These are phyloP conservation scores for Exidia glandulosa DNA, from an alignment of 768 basidiomycete genomes.

Conservation along the genomic window DNA sequence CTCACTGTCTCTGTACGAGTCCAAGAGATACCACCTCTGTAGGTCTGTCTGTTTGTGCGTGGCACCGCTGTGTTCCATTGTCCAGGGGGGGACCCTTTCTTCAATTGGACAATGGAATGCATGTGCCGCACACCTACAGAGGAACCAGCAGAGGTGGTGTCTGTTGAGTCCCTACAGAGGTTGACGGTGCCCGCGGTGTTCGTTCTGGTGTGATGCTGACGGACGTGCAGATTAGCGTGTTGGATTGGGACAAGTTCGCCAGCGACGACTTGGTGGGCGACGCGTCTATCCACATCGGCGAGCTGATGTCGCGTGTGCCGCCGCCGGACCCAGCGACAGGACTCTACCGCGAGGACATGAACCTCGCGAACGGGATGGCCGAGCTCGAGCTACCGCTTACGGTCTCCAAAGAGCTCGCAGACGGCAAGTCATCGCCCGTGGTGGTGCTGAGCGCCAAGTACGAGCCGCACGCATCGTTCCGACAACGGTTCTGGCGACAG, in stretches of 20 bases:
- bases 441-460: slow-evolving; percentile 28
- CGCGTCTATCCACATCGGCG: slow-evolving; percentile 23
- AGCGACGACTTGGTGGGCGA: slow-evolving; percentile 33
- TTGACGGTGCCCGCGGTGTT: too few species aligned
- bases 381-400: slow-evolving; percentile 24
- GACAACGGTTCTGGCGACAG: slow-evolving; percentile 28
- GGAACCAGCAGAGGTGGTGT: too few species aligned
- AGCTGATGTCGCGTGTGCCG: slow-evolving; percentile 27
- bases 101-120: too few species aligned
- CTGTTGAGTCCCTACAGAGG: too few species aligned
- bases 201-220: too few species aligned
- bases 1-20: too few species aligned
- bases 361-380: slow-evolving; percentile 28
- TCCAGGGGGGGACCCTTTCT: too few species aligned
- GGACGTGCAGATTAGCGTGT: slow-evolving; percentile 29
- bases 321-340: slow-evolving; percentile 25
- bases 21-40: too few species aligned
- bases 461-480: slow-evolving; percentile 31
- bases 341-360: slow-evolving; percentile 5
- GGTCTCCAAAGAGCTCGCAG: slow-evolving; percentile 21
- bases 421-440: slow-evolving; percentile 21
- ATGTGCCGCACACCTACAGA: too few species aligned
- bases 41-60: too few species aligned
- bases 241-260: slow-evolving; percentile 36
- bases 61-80: too few species aligned